Evolutionary conservation across 2,329 filamentous ascomycete genomes (phyloP).

Genomic region (Botrytis cinerea): DNA sequence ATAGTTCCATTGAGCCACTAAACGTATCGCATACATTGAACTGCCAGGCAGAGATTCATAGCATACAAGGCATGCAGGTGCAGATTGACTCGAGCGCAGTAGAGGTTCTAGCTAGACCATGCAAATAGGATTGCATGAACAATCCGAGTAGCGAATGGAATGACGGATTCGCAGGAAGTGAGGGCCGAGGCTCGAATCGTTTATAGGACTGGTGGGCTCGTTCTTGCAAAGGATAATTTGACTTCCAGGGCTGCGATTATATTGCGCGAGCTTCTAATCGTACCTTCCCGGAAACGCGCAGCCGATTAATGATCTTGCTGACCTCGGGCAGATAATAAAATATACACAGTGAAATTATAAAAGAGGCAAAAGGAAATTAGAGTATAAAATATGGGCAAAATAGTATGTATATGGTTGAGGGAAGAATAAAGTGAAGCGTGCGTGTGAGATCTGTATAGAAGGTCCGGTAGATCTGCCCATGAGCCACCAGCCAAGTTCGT

Average conservation of each 20-base stretch:
- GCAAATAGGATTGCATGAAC: conserved; percentile 14
- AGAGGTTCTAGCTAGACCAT: not conserved
- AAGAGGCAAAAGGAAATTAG: not conserved
- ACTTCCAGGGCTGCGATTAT: not conserved
- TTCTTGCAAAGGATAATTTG: not conserved
- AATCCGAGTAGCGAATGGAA: not conserved
- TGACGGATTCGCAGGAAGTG: not conserved
- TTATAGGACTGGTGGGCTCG: not conserved
- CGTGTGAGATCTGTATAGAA: not conserved
- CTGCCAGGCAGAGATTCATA: conserved; percentile 29
- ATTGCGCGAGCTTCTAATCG: conserved; percentile 1
- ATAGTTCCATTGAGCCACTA: conserved; percentile 25
- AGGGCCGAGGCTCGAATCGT: not conserved
- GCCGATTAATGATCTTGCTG: not conserved
- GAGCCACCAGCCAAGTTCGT: not conserved
- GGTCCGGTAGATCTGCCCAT: conserved; percentile 11
- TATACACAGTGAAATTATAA: conserved; percentile 11
- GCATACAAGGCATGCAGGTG: conserved; percentile 30
- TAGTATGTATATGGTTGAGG: not conserved
- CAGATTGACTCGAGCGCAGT: not conserved
- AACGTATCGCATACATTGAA: conserved; percentile 22
- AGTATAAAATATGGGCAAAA: not conserved
- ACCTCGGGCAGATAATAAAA: not conserved
- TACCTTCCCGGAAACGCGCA: not conserved
- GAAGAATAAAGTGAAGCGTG: not conserved